Evolutionary conservation across 108 stramenopile species (phyloP), one percentile per base, ranked within the genome.

Genomic region (Craspedostauros australis): DNA sequence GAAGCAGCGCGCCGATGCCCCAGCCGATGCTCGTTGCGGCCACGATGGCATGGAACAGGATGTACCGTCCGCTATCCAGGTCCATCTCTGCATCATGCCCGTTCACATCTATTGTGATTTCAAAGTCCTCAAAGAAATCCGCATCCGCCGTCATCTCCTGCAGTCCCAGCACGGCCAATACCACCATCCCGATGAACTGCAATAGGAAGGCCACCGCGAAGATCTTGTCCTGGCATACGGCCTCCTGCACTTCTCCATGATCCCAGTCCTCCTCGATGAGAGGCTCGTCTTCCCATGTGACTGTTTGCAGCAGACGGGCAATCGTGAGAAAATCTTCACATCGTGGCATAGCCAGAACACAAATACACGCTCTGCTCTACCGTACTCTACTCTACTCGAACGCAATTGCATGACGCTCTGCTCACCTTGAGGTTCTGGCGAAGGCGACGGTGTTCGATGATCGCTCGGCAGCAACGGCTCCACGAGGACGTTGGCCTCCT

Each of bases 241-340:
- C 39, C 21, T 2, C 33, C 47, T 64, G 62, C 1, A 37, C 41
- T 54, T 53, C 58, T 22, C 52, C 55, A 36, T 68, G 66, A 2
- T 68, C 66, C 66, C 66, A 68, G 1, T 15, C 41, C 1, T 42
- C 41, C 24, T 68, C 66, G 24, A 60, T 58, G 24, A 60, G n/a
- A n/a, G 26, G 12, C 1, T 46, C 30, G 20, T 29, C 6, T 12
- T n/a, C n/a, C n/a, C n/a, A n/a, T n/a, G n/a, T n/a, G n/a, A n/a
- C n/a, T n/a, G n/a, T n/a, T n/a, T n/a, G n/a, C n/a, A n/a, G n/a
- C n/a, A n/a, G n/a, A n/a, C n/a, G n/a, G n/a, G n/a, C n/a, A n/a
- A n/a, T n/a, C n/a, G n/a, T n/a, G n/a, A n/a, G n/a, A n/a, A n/a
- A n/a, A n/a, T n/a, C n/a, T n/a, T n/a, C n/a, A n/a, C n/a, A n/a